A percentile compares a stretch with the other conserved stretches of the same genome.
phyloP scores from a whole-genome alignment of 768 basidiomycete species.

The Russula griseocarnosa region DNA sequence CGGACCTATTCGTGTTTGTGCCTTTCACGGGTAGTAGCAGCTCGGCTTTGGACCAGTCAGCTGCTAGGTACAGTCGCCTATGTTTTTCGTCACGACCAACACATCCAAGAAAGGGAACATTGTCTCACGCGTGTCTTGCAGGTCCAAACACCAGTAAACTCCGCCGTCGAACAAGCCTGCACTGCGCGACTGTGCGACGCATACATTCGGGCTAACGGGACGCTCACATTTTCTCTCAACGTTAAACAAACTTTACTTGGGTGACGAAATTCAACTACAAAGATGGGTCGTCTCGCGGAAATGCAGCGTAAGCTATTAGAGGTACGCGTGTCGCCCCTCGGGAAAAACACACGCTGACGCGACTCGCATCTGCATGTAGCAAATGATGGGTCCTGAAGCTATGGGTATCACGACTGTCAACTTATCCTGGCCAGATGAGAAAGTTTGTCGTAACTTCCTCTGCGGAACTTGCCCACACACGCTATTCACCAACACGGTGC shows the following conservation, averaged over 20 bases:
- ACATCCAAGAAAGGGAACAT: background rate
- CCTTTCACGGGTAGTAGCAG: too few relatives aligned
- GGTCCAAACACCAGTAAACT: slow-evolving; percentile 19
- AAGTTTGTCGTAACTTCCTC: slow-evolving; percentile 96
- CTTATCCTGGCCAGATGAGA: slow-evolving; percentile 90
- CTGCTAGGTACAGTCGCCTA: background rate
- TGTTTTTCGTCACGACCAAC: too few relatives aligned
- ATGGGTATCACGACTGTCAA: slow-evolving; percentile 95
- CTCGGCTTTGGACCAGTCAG: too few relatives aligned
- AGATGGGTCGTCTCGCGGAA: slow-evolving; percentile 92
- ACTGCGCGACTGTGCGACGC: background rate
- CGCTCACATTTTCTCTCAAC: background rate
- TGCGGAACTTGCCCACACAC: slow-evolving; percentile 99
- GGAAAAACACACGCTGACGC: slow-evolving; percentile 35
- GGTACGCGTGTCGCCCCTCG: slow-evolving; percentile 35
- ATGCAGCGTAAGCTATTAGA: slow-evolving; percentile 93
- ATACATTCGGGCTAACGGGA: background rate
- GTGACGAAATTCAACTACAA: slow-evolving; percentile 28
- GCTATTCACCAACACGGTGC: slow-evolving; percentile 94
- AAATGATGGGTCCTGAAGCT: slow-evolving; percentile 99
- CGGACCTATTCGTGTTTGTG: too few relatives aligned
- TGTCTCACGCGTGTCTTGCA: background rate
- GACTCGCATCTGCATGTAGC: slow-evolving; percentile 44
- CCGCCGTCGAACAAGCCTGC: background rate
- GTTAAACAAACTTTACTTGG: background rate